Percentiles rank a stretch among this genome's conserved stretches.
Conservation (phyloP, 116 monocot species). For the Trichopus zeylanicus region DNA sequence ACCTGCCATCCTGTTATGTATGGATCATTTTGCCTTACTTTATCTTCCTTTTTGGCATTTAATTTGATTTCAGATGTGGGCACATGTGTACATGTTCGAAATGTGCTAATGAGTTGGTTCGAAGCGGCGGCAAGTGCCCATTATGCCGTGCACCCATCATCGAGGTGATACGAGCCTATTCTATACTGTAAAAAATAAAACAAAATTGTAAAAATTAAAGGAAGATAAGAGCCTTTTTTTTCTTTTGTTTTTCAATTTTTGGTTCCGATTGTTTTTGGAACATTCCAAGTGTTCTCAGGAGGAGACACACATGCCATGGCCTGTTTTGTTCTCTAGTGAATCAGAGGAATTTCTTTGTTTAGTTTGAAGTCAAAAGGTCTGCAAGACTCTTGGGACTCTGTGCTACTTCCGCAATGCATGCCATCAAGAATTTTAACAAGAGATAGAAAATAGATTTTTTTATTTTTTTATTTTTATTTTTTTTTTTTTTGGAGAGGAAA, state of each 20-base stretch:
- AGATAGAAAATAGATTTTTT: too few species aligned
- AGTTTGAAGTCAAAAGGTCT: too few species aligned
- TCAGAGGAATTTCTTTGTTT: too few species aligned
- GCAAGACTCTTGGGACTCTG: too few species aligned
- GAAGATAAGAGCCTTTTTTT: neutral
- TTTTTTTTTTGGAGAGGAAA: too few species aligned
- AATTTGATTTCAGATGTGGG: conserved; percentile 55
- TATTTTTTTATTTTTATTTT: too few species aligned
- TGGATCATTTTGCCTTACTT: neutral
- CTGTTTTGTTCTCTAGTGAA: too few species aligned
- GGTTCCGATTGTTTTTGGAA: neutral
- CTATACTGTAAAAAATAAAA: conserved; percentile 52
- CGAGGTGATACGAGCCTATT: conserved; percentile 91
- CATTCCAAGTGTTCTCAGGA: too few species aligned
- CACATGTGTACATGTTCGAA: conserved; percentile 95
- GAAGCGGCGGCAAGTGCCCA: conserved; percentile 81
- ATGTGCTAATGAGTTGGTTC: conserved; percentile 80
- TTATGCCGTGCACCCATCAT: conserved; percentile 93
- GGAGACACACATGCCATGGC: too few species aligned
- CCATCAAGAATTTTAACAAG: too few species aligned
- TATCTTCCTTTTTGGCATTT: neutral
- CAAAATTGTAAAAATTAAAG: neutral
- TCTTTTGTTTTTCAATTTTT: neutral
- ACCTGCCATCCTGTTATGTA: neutral
- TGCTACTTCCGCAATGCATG: too few species aligned